A percentile compares a stretch with the other conserved stretches of the same genome.
Evolutionary conservation across 106 monocot species (phyloP).

Genomic region (Chionographis japonica): DNA sequence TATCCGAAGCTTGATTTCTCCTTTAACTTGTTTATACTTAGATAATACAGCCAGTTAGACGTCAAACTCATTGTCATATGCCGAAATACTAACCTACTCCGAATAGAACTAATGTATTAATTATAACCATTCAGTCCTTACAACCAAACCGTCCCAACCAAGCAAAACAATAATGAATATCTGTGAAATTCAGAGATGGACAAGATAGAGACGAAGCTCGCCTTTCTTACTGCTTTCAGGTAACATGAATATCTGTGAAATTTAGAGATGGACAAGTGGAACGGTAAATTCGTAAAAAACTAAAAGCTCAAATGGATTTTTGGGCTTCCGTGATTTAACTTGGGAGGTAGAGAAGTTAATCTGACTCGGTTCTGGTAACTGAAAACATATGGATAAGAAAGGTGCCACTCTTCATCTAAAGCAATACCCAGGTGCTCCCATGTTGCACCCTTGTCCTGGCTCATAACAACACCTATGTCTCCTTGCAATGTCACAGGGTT

Average conservation of each 20-base stretch:
- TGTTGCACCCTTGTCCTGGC: slow-evolving; percentile 71
- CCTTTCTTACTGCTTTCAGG: slow-evolving; percentile 87
- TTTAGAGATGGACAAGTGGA: not conserved
- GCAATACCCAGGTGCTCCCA: slow-evolving; percentile 83
- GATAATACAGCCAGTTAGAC: too few relatives aligned
- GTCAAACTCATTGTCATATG: too few relatives aligned
- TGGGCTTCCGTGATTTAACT: not conserved
- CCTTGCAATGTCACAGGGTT: slow-evolving; percentile 74
- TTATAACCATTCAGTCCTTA: too few relatives aligned
- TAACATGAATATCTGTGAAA: slow-evolving; percentile 69
- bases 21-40: too few relatives aligned
- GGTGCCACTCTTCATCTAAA: slow-evolving; percentile 88
- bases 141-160: too few relatives aligned
- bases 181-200: too few relatives aligned
- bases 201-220: slow-evolving; percentile 75
- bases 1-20: too few relatives aligned
- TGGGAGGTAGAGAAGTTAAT: not conserved
- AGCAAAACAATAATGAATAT: too few relatives aligned
- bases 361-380: slow-evolving; percentile 50
- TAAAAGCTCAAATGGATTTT: not conserved
- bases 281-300: not conserved
- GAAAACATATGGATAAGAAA: slow-evolving; percentile 95
- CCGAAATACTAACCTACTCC: too few relatives aligned
- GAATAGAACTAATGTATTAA: too few relatives aligned
- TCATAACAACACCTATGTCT: slow-evolving; percentile 83